Evolutionary conservation across 2,329 filamentous ascomycete genomes (phyloP).

Genomic region (Arthrobotrys sinensis): DNA sequence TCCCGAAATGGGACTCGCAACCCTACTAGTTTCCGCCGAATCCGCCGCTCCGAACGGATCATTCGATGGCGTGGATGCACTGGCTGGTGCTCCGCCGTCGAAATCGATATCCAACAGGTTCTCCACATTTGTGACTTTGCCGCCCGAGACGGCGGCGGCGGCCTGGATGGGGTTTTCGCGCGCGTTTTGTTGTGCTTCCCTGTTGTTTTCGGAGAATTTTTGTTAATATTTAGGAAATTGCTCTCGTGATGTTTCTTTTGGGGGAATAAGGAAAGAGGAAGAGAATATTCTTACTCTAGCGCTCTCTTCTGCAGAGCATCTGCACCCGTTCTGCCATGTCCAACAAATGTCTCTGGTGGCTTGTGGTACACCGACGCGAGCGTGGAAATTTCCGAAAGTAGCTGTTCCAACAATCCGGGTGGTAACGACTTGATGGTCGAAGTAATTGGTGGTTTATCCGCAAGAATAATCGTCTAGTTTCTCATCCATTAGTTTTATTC

Average conservation of each 20-base stretch:
- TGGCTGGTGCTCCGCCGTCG: slow-evolving; percentile 92
- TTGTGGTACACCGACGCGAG: slow-evolving; percentile 99
- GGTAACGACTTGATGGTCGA: slow-evolving; percentile 94
- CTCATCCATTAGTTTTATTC: slow-evolving; percentile 37
- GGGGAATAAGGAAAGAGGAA: neutral
- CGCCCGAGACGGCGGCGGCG: slow-evolving; percentile 74
- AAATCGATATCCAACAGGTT: slow-evolving; percentile 97
- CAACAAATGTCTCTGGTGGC: slow-evolving; percentile 96
- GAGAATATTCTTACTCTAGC: slow-evolving; percentile 76
- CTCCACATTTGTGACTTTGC: slow-evolving; percentile 80
- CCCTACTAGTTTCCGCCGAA: slow-evolving; percentile 78
- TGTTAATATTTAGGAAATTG: neutral
- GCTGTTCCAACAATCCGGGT: slow-evolving; percentile 84
- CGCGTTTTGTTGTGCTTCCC: slow-evolving; percentile 90
- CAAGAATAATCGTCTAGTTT: slow-evolving; percentile 83
- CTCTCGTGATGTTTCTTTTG: neutral
- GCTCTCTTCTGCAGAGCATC: slow-evolving; percentile 95
- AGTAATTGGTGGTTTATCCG: slow-evolving; percentile 92
- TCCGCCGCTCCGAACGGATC: slow-evolving; percentile 72
- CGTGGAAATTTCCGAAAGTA: slow-evolving; percentile 93
- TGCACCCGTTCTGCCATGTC: slow-evolving; percentile 92
- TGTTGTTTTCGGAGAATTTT: slow-evolving; percentile 64
- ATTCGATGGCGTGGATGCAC: slow-evolving; percentile 77
- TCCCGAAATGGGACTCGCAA: slow-evolving; percentile 76
- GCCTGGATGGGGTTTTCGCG: slow-evolving; percentile 95